Evolutionary conservation across 2,329 filamentous ascomycete genomes (phyloP).

Genomic region (Ascomycota sp.): DNA sequence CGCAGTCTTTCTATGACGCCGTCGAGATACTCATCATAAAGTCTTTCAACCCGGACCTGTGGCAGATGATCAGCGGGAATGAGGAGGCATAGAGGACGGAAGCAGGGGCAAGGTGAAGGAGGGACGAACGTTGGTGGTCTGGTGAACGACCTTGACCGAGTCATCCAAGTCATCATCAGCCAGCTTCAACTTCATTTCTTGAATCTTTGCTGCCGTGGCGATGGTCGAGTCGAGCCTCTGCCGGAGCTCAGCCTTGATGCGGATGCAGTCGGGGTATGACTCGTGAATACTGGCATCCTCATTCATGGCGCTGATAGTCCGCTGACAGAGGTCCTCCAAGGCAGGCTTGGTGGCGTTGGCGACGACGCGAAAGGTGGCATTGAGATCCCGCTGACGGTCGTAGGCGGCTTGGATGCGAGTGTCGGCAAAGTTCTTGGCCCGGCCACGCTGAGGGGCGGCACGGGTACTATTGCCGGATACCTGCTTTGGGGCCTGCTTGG

Average conservation of each 20-base stretch:
- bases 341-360: slow-evolving; percentile 42
- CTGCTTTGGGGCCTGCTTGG: slow-evolving; percentile 4
- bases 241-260: neutral
- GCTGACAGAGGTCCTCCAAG: slow-evolving; percentile 43
- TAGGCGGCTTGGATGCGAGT: slow-evolving; percentile 34
- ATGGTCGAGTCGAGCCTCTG: neutral
- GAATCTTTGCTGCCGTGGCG: too few species aligned
- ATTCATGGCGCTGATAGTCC: slow-evolving; percentile 32
- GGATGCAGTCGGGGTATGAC: slow-evolving; percentile 18
- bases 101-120: neutral
- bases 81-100: neutral
- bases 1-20: slow-evolving; percentile 24
- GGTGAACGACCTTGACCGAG: neutral
- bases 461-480: neutral
- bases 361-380: slow-evolving; percentile 42
- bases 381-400: slow-evolving; percentile 45
- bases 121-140: neutral
- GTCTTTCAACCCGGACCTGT: slow-evolving; percentile 18
- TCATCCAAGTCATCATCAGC: neutral
- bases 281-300: too few species aligned
- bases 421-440: slow-evolving; percentile 35
- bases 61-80: slow-evolving; percentile 4
- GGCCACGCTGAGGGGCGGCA: slow-evolving; percentile 13
- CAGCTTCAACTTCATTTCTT: neutral
- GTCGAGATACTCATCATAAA: slow-evolving; percentile 21